Percentiles rank a stretch among this genome's conserved stretches.
Evolutionary conservation across 2,329 filamentous ascomycete species (phyloP).

Genomic region (Elsinoe arachidis): DNA sequence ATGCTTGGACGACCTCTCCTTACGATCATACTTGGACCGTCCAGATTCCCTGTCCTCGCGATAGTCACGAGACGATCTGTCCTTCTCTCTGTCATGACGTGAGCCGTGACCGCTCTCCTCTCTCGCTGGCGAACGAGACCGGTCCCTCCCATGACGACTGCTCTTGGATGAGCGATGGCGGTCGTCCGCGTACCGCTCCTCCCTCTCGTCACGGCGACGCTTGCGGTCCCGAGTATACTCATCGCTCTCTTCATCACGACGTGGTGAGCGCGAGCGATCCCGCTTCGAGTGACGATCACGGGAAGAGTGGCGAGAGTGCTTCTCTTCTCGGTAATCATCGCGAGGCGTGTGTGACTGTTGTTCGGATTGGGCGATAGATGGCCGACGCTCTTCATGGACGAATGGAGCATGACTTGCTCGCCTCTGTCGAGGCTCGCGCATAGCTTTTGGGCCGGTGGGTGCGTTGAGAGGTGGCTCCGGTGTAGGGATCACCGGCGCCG

Average conservation of each 20-base stretch:
- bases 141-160: slow-evolving; percentile 32
- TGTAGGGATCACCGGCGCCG: neutral
- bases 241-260: neutral
- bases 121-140: slow-evolving; percentile 57
- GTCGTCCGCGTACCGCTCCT: slow-evolving; percentile 31
- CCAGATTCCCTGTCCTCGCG: slow-evolving; percentile 39
- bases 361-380: neutral
- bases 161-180: slow-evolving; percentile 36
- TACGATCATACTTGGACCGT: slow-evolving; percentile 31
- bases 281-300: neutral
- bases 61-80: slow-evolving; percentile 38
- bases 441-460: slow-evolving; percentile 87
- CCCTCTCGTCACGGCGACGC: slow-evolving; percentile 45
- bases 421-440: slow-evolving; percentile 47
- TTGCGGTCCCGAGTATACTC: slow-evolving; percentile 16
- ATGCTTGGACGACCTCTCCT: slow-evolving; percentile 23
- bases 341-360: neutral
- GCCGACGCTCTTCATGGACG: neutral
- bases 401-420: neutral
- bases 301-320: neutral
- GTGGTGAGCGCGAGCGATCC: slow-evolving; percentile 9
- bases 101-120: slow-evolving; percentile 52
- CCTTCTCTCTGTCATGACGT: slow-evolving; percentile 35
- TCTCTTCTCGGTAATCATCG: neutral
- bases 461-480: slow-evolving; percentile 43